Base-by-base conservation (phyloP, 2,329 filamentous ascomycete species). In the Hortaea sp. region DNA sequence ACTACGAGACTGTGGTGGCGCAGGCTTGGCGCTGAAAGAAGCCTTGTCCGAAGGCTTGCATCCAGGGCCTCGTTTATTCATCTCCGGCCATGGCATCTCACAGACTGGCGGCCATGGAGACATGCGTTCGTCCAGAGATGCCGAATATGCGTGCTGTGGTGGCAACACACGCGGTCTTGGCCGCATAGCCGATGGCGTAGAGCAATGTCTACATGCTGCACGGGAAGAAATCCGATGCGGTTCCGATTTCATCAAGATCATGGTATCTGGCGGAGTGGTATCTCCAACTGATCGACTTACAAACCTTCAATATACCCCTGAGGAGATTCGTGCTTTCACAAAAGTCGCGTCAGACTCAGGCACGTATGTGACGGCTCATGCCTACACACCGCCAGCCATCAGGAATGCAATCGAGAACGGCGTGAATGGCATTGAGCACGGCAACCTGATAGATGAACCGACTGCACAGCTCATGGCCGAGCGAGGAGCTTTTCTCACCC, bases 211-310 rank as follows among this genome's bases (percentile, higher is more conserved):
- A 38, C 68, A 68, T 13, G 71, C 65, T 6, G 69, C 72, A 0
- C 67, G 78, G 2, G 75, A 79, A 43, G 72, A 80, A 56, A 58
- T 82, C 0, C 66, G 77, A 2, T 66, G 63, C 6, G 78, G 78
- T 1, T 73, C 75, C 1, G 75, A 81, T 54, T 80, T 81, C 53
- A 71, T 82, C 59, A 81, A 81, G 59, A 76, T 82, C 50, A 80
- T 80, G 76, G 68, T 67, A 1, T 70, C 70, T 5, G 77, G 78
- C 1, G 78, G 78, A 6, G 76, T 81, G 1, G 69, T 73, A 0
- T 74, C 69, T 7, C 75, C 75, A 0, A 78, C 75, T 0, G 78
- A 81, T 54, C 63, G 63, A 35, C 63, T 81, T 7, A 69, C 72
- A 6, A 69, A 73, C 53, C 60, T 74, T 10, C 78, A 81, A 56